Evolutionary conservation across 2,329 filamentous ascomycete species (phyloP), one percentile per base, ranked within the genome.

Genomic region (Alternaria sp.): DNA sequence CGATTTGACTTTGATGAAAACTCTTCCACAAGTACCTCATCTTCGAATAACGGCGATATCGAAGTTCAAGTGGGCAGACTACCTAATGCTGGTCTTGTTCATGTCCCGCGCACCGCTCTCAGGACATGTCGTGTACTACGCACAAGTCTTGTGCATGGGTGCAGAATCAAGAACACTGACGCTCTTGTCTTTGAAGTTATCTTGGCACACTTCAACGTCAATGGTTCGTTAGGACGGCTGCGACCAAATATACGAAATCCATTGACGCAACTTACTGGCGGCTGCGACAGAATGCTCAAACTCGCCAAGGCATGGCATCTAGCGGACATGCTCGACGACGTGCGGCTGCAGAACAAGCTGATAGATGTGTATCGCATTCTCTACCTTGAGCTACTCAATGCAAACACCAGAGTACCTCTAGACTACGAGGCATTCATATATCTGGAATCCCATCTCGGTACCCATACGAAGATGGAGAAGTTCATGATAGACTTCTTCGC

Each of bases 261-360:
- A 14, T 39, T 64, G 39, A 32, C 51, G 3, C 41, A 62, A n/a
- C 53, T 70, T 5, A 38, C 47, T 16, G 34, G 53, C 20, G 30
- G 51, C 18, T 20, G 49, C 14, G 36, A 64, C 8, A 34, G 42
- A 32, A 46, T 68, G 39, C 53, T 63, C 18, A 60, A 56, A 11
- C 59, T 71, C 20, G 63, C 56, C 1, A 64, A 68, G 30, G 61
- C 58, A 14, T 70, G 67, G 62, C 57, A 63, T 30, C 26, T 68
- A 3, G 56, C 51, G 5, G 48, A 65, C 8, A 63, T 60, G 53
- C 51, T 71, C 22, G 42, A 54, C 3, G 47, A 65, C 12, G 38
- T 51, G 1, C 46, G 56, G 2, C 24, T 70, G 12, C 64, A 67
- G 22, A 63, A 66, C 28, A 51, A 52, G 18, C 47, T 71, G 11